phyloP scores from a whole-genome alignment of 208 protist genomes.

The Borovskyia barvae region DNA sequence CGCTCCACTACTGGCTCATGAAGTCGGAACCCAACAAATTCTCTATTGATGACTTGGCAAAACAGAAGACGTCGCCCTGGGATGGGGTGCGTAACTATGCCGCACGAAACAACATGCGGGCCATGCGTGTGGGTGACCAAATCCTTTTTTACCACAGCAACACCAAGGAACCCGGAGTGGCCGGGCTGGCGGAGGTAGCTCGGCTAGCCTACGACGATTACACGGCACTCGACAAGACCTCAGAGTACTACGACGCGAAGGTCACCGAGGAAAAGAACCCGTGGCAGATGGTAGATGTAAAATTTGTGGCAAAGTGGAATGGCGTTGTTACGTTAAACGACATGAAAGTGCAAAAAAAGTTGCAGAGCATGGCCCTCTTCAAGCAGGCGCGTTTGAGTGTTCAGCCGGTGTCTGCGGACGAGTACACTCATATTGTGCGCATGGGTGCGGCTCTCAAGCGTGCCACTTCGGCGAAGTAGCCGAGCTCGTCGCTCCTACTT shows the following conservation, averaged over 20 bases:
- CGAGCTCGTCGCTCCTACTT: too few relatives aligned
- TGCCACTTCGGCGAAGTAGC: too few relatives aligned
- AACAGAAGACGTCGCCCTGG: constrained; percentile 55
- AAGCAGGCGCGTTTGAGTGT: constrained; percentile 70
- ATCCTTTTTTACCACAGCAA: constrained; percentile 90
- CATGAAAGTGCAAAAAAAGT: constrained; percentile 49
- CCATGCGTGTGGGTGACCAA: constrained; percentile 74
- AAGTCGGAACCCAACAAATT: constrained; percentile 86
- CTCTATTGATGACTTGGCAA: constrained; percentile 71
- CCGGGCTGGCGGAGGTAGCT: constrained; percentile 62
- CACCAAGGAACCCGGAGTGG: constrained; percentile 71
- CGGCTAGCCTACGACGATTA: constrained; percentile 65
- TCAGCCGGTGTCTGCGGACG: constrained; percentile 51
- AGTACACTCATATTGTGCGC: constrained; percentile 63
- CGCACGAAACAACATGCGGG: constrained; percentile 80
- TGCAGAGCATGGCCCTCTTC: constrained; percentile 73
- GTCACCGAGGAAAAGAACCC: constrained; percentile 65
- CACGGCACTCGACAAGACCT: constrained; percentile 72
- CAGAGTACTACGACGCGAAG: constrained; percentile 73
- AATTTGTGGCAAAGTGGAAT: constrained; percentile 70
- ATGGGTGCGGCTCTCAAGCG: too few relatives aligned
- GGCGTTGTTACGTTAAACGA: constrained; percentile 44
- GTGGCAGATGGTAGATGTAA: constrained; percentile 85
- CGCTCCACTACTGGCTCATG: constrained; percentile 74
- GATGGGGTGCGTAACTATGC: constrained; percentile 88